Base-by-base conservation (phyloP, 1,139 yeast species). In the Sugiyamaella grinbergsii region DNA sequence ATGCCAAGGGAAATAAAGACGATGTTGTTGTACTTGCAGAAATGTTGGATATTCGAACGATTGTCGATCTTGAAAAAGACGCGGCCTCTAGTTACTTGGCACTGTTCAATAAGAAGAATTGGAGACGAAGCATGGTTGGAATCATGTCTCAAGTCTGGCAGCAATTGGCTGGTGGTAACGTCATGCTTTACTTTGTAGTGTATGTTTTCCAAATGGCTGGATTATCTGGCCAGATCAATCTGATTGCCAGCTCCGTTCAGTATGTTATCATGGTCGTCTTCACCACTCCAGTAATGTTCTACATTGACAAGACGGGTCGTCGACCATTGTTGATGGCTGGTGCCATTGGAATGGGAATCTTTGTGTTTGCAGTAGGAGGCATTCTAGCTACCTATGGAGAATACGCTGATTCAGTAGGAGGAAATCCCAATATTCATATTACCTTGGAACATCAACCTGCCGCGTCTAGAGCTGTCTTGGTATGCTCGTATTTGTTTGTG, bases 81-180 rank as follows among this genome's bases (percentile, higher is more conserved):
- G 42, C 53, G 44, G 43, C 54, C 19, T 59, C 63, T 49, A 55
- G 66, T 8, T 76, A 77, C 60, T 66, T 68, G 46, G 77, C 79
- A 47, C 70, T 79, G 54, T 77, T 79, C 70, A 67, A 62, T 48
- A 74, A 70, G 64, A 69, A 75, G 58, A 77, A 78, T 58, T 60
- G 74, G 55, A 69, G 65, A 53, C 72, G 83, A 70, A 78, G 81
- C 53, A 58, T 60, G 54, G 74, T 76, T 49, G 85, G 81, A 53
- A 62, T 79, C 33, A 75, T 70, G 54, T 79, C 84, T 50, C 87
- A 82, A 69, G 74, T 81, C 59, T 82, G 84, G 83, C 86, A 82
- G 68, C 87, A 82, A 68, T 71, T 82, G 61, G 78, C 85, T 31
- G 88, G 88, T 65, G 76, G 82, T 58, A 83, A 83, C 71, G 83